Conservation (phyloP, 192 early-diverging fungal genomes). For the Physocladia obscura region DNA sequence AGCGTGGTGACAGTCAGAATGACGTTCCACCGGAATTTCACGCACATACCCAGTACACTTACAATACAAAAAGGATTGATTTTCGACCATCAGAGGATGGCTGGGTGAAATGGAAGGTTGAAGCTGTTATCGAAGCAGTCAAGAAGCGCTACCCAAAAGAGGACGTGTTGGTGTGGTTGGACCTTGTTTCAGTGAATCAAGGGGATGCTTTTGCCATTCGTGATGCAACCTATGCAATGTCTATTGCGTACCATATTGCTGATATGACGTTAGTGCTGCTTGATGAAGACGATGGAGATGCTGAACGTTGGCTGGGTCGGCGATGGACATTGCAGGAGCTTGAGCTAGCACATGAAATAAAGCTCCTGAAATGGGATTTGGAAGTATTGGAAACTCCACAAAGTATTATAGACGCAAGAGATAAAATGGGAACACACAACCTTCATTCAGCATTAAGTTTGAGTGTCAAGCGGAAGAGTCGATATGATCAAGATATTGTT, state of each 20-base stretch:
- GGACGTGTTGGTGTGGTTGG: slow-evolving; percentile 12
- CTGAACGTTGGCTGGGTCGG: slow-evolving; percentile 4
- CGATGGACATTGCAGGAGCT: slow-evolving; percentile 20
- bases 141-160: background rate
- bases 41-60: background rate
- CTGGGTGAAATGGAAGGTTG: slow-evolving; percentile 4
- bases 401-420: background rate
- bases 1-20: background rate
- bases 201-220: slow-evolving; percentile 15
- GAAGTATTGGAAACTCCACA: background rate
- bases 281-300: background rate
- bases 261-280: slow-evolving; percentile 5
- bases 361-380: background rate
- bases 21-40: background rate
- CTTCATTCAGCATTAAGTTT: background rate
- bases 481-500: background rate
- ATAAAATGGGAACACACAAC: background rate
- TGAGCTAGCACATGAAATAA: slow-evolving; percentile 1
- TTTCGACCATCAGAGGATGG: background rate
- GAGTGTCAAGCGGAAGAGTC: background rate
- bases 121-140: background rate
- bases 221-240: slow-evolving; percentile 24
- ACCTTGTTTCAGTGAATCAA: slow-evolving; percentile 9
- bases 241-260: slow-evolving; percentile 17
- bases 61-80: background rate